phyloP scores from a whole-genome alignment of 164 flowering plant genomes.

The Protea cynaroides region DNA sequence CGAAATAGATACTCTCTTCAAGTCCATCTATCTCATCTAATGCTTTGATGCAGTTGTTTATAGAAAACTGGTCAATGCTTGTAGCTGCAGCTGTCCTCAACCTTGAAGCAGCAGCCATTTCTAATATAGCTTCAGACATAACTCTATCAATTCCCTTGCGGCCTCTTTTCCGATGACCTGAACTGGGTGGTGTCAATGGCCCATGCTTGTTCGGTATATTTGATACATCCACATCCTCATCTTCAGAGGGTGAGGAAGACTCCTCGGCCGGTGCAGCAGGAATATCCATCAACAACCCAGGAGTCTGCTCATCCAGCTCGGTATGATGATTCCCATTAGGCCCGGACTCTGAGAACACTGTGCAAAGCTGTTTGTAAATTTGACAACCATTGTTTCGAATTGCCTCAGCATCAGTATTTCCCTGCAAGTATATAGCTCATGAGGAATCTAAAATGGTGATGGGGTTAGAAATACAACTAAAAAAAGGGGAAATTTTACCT shows the following conservation, averaged over 20 bases:
- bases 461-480: too few relatives aligned
- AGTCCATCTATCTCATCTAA: not conserved
- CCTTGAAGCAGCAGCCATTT: not conserved
- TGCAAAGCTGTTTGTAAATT: slow-evolving; percentile 8
- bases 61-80: not conserved
- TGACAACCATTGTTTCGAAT: slow-evolving; percentile 6
- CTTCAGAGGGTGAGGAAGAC: not conserved
- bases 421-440: slow-evolving; percentile 2
- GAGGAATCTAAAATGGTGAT: not conserved
- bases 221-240: not conserved
- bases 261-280: not conserved
- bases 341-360: slow-evolving; percentile 10
- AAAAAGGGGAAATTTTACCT: not conserved
- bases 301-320: not conserved
- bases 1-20: not conserved
- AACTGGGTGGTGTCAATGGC: not conserved
- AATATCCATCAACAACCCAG: not conserved
- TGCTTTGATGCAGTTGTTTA: not conserved
- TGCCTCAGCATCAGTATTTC: slow-evolving; percentile 12
- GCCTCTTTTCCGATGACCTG: not conserved
- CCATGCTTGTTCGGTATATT: not conserved
- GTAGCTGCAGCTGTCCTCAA: not conserved
- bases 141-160: not conserved
- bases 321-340: not conserved
- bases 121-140: not conserved